Evolutionary conservation across 148 eudicot species (phyloP), one percentile per base, ranked within the genome.

Genomic region (Camellia sinensis): DNA sequence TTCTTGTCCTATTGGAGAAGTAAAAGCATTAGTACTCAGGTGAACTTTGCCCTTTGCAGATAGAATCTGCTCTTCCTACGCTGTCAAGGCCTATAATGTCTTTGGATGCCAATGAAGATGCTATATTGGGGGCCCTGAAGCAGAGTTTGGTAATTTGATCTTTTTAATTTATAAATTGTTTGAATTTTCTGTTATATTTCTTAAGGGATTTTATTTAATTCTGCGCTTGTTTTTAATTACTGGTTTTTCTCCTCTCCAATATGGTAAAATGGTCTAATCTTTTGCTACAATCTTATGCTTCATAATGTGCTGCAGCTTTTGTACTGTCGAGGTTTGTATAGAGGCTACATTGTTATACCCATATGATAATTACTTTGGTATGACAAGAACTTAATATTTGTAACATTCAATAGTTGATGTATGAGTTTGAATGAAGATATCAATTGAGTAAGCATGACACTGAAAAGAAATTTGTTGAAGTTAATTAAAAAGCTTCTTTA

Each of bases 21-120:
- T 41, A 59, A 61, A 53, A 59, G 59, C 61, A 6, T 69, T 29
- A 7, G 59, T 74, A 11, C 14, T 75, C 73, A 60, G 9, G 29
- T 75, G 50, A 54, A 53, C 70, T 70, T 78, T 68, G 37, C 37
- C 75, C 74, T 54, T 46, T 81, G 60, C 87, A 96, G 99, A 93
- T 96, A 80, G 99, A 96, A 88, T 78, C 97, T 81, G 94, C 92
- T 71, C 89, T 96, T 74, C 99, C 99, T 29, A 90, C 91, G 29
- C 90, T 92, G 75, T 91, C 95, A 48, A 91, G 89, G 87, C 99
- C 99, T 71, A 96, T 96, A 64, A 96, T 94, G 99, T 93, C 99
- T 79, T 83, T 96, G 86, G 97, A 96, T 86, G 97, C 99, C 78
- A 94, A 87, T 84, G 98, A 93, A 87, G 99, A 93, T 88, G 97